These are phyloP conservation scores for Cunninghamia lanceolata DNA, from an alignment of 75 land plant genomes.

Conservation along the genomic window DNA sequence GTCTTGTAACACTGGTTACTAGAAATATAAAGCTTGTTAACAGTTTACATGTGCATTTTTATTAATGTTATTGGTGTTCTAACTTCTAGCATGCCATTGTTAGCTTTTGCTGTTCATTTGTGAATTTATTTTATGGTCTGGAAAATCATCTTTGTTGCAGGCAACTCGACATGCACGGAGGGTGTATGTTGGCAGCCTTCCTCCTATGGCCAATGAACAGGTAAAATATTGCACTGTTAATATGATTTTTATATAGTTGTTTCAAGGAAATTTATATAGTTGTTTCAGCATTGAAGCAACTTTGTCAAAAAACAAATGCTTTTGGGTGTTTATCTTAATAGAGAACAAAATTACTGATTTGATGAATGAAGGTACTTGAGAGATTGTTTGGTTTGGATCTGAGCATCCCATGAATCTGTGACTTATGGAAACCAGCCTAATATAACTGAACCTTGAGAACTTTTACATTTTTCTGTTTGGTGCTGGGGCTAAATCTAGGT, in stretches of 20 bases:
- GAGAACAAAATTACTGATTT: not conserved
- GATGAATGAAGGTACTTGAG: not conserved
- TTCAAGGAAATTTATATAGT: no score
- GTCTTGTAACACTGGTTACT: no score
- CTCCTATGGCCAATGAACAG: slow-evolving; percentile 73
- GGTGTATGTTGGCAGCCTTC: slow-evolving; percentile 75
- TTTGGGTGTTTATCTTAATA: not conserved
- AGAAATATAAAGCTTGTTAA: not conserved
- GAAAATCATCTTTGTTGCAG: slow-evolving; percentile 19
- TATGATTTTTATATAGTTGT: not conserved
- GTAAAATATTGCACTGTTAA: slow-evolving; percentile 10
- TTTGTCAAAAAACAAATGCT: not conserved
- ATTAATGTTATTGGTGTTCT: not conserved
- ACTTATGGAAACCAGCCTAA: not conserved
- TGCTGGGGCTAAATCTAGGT: not conserved
- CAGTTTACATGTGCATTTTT: not conserved
- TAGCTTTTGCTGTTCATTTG: not conserved
- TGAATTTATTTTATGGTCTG: not conserved
- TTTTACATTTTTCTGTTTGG: not conserved
- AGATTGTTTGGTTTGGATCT: not conserved
- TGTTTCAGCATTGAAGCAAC: not conserved
- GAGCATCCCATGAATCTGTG: not conserved
- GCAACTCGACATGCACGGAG: slow-evolving; percentile 74
- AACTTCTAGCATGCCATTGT: not conserved
- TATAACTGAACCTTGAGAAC: not conserved